phyloP scores from a whole-genome alignment of 345 rosid species.

The Eucalyptus shirleyi region DNA sequence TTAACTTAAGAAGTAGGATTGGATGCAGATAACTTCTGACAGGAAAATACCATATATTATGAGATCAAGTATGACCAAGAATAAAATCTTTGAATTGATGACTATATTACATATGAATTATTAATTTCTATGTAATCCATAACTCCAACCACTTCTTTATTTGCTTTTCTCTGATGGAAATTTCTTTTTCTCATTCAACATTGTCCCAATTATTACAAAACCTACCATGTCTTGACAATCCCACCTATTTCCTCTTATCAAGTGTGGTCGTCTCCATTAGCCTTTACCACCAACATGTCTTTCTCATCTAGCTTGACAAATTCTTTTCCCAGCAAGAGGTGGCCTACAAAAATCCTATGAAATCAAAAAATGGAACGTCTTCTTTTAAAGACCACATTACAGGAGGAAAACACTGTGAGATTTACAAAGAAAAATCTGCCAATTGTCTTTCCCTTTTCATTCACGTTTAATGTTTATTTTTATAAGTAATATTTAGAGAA shows the following conservation, averaged over 20 bases:
- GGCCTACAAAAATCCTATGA: not conserved
- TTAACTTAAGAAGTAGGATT: not conserved
- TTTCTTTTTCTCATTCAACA: not conserved
- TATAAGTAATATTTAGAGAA: not conserved
- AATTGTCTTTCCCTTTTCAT: not conserved
- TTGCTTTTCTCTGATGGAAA: not conserved
- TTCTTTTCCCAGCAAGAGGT: not conserved
- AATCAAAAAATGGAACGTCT: not conserved
- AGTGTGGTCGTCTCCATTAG: not conserved
- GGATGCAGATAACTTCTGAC: not conserved
- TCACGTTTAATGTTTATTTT: not conserved
- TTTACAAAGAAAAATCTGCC: not conserved
- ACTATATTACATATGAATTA: not conserved
- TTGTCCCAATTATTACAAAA: not conserved
- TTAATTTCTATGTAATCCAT: not conserved
- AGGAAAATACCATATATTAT: not conserved
- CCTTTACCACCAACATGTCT: not conserved
- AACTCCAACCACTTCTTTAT: not conserved
- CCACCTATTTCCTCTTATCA: not conserved
- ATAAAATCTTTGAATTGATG: not conserved
- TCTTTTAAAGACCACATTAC: not conserved
- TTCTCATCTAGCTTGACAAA: not conserved
- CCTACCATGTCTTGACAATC: not conserved
- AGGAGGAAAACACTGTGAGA: not conserved
- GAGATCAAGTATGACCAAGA: not conserved